A percentile compares a stretch with the other conserved stretches of the same genome.
phyloP scores from a whole-genome alignment of 129 eudicot species.

The sunflower (Helianthus annuus) region HanXRQr2.0-SUNRISE NC_035444.2:1285657-1286156 shows the following conservation, averaged over 20 bases:
- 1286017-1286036: neutral
- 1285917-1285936: too few species aligned
- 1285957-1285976: too few species aligned
- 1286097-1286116: neutral
- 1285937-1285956: too few species aligned
- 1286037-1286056: neutral
- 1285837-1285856: neutral
- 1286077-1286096: neutral
- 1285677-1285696: neutral
- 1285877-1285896: too few species aligned
- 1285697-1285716: neutral
- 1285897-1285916: too few species aligned
- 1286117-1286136: neutral
- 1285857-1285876: too few species aligned
- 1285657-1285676: neutral
- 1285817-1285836: neutral
- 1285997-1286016: too few species aligned
- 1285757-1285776: neutral
- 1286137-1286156: neutral
- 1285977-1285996: too few species aligned
- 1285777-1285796: neutral
- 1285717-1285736: neutral
- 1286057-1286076: neutral
- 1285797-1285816: neutral
- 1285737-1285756: neutral